A percentile compares a stretch with the other conserved stretches of the same genome.
Evolutionary conservation across 2,329 filamentous ascomycete genomes (phyloP).

Genomic region (Xylaria sp.): DNA sequence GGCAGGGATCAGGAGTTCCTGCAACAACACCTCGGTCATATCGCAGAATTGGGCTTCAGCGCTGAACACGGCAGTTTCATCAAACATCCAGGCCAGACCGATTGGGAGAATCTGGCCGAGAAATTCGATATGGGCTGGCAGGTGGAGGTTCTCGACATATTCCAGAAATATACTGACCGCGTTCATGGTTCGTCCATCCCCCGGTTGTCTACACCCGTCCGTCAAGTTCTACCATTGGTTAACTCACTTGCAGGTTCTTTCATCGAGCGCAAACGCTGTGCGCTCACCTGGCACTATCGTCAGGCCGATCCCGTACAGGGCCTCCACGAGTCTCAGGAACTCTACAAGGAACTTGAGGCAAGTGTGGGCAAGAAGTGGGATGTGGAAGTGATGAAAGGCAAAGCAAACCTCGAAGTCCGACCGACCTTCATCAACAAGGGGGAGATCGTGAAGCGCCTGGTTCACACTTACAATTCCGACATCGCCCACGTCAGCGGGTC

Average conservation of each 20-base stretch:
- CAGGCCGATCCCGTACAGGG: conserved; percentile 86
- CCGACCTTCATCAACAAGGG: conserved; percentile 98
- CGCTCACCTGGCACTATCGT: conserved; percentile 96
- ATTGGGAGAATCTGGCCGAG: conserved; percentile 90
- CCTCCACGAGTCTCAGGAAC: conserved; percentile 76
- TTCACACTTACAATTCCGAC: conserved; percentile 68
- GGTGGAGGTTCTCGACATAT: conserved; percentile 77
- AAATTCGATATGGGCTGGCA: conserved; percentile 93
- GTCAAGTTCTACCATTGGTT: neutral
- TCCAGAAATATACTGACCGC: conserved; percentile 84
- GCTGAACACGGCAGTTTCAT: conserved; percentile 98
- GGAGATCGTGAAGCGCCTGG: conserved; percentile 84
- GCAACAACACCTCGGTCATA: conserved; percentile 89
- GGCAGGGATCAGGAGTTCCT: conserved; percentile 92
- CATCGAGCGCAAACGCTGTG: conserved; percentile 91
- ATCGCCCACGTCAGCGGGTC: conserved; percentile 34
- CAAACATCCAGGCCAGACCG: conserved; percentile 71
- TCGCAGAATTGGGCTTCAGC: conserved; percentile 84
- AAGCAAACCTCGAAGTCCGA: conserved; percentile 96
- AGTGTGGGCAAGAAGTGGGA: conserved; percentile 81
- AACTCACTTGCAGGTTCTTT: conserved; percentile 67
- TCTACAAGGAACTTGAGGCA: conserved; percentile 77
- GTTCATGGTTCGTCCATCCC: conserved; percentile 70
- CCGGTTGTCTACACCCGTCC: neutral
- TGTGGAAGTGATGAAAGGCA: conserved; percentile 95